Conservation (phyloP, 495 filamentous ascomycete species). For the Tuber brumale region DNA sequence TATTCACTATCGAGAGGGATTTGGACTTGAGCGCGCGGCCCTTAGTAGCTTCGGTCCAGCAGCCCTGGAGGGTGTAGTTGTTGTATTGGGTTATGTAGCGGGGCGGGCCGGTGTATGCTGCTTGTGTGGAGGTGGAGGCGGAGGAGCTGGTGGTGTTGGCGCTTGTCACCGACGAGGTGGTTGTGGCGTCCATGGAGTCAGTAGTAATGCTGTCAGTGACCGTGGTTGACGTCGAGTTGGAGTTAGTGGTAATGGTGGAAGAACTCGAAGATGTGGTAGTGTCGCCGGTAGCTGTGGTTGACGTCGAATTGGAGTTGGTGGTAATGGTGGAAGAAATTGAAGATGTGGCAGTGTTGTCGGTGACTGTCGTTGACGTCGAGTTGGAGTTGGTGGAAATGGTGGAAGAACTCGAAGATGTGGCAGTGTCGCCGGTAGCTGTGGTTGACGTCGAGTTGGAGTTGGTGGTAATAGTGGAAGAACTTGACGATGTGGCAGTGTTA, state of each 20-base stretch:
- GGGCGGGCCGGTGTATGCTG: conserved; percentile 13
- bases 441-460: conserved; percentile 1
- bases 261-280: conserved; percentile 26
- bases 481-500: conserved; percentile 2
- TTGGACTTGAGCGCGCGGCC: conserved; percentile 35
- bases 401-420: neutral
- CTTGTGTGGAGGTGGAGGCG: conserved; percentile 18
- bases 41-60: conserved; percentile 42
- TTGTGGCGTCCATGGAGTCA: conserved; percentile 3
- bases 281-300: conserved; percentile 5
- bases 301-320: neutral
- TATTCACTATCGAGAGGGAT: conserved; percentile 18
- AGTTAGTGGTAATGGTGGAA: conserved; percentile 11
- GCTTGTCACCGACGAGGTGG: conserved; percentile 2
- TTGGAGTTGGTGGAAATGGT: neutral
- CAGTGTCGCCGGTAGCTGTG: conserved; percentile 7
- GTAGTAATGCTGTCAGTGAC: conserved; percentile 13
- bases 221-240: neutral
- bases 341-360: conserved; percentile 10
- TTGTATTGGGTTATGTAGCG: conserved; percentile 13
- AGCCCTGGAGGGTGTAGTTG: conserved; percentile 31
- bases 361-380: neutral
- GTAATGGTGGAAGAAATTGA: neutral
- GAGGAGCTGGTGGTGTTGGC: conserved; percentile 14
- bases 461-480: neutral